phyloP scores from a whole-genome alignment of 1,284 basidiomycete genomes.

The Ganoderma lucidum region DNA sequence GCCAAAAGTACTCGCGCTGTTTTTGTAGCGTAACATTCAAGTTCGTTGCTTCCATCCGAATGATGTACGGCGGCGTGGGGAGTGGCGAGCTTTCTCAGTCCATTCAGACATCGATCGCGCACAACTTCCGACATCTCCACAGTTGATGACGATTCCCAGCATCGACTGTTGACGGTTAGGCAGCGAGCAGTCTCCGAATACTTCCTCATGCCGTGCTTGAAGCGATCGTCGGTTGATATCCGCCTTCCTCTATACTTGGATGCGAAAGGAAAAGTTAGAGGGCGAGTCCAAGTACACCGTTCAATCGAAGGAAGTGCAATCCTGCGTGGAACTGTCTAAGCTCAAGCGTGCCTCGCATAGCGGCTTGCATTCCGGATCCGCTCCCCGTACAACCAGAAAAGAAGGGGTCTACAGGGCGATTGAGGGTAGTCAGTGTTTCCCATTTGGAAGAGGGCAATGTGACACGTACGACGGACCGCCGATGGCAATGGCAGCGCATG shows the following conservation, averaged over 20 bases:
- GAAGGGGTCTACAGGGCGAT: constrained; percentile 47
- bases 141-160: neutral
- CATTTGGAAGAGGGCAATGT: neutral
- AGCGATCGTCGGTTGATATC: no score
- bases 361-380: constrained; percentile 17
- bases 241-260: no score
- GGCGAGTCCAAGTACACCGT: neutral
- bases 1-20: neutral
- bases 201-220: no score
- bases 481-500: constrained; percentile 57
- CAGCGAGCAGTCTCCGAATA: neutral
- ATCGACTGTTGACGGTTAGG: neutral
- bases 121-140: neutral
- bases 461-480: constrained; percentile 69
- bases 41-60: neutral
- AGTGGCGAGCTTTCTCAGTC: neutral
- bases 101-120: neutral
- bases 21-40: neutral
- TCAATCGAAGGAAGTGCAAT: neutral
- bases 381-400: constrained; percentile 46
- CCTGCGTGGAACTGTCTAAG: neutral
- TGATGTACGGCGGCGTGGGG: neutral
- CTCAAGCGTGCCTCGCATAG: constrained; percentile 10
- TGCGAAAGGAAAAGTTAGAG: neutral
- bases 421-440: neutral